phyloP scores from a whole-genome alignment of 163 green algal species.

The Prototheca wickerhamii region DNA sequence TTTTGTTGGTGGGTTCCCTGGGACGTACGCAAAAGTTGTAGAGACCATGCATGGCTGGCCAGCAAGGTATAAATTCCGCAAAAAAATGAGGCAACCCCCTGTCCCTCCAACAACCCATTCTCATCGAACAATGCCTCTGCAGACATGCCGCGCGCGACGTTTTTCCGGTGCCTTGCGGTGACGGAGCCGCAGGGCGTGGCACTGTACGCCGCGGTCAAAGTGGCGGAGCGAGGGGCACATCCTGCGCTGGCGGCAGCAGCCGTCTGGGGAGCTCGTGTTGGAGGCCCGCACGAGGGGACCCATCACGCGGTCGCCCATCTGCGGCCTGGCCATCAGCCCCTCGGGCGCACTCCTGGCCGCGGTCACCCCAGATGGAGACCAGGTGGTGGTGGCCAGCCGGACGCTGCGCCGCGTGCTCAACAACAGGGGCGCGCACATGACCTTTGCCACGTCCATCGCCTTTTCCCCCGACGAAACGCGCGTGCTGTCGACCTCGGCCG shows the following conservation, averaged over 20 bases:
- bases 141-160: slow-evolving; percentile 18
- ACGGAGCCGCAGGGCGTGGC: slow-evolving; percentile 16
- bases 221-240: slow-evolving; percentile 27
- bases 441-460: slow-evolving; percentile 39
- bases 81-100: too few relatives aligned
- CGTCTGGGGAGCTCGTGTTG: slow-evolving; percentile 24
- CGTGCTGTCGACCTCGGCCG: slow-evolving; percentile 35
- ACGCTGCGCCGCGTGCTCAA: slow-evolving; percentile 17
- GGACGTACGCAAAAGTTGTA: too few relatives aligned
- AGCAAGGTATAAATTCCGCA: too few relatives aligned
- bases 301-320: slow-evolving; percentile 21
- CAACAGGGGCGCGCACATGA: slow-evolving; percentile 37
- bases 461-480: slow-evolving; percentile 26
- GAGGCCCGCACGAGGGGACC: slow-evolving; percentile 12
- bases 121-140: too few relatives aligned
- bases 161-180: slow-evolving; percentile 20
- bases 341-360: slow-evolving; percentile 26
- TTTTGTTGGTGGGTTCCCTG: not conserved
- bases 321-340: slow-evolving; percentile 36
- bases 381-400: slow-evolving; percentile 15
- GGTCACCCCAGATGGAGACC: slow-evolving; percentile 42
- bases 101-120: too few relatives aligned
- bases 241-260: slow-evolving; percentile 34
- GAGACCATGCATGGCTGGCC: too few relatives aligned
- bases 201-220: slow-evolving; percentile 35